These are phyloP conservation scores for Paradendryphiella salina DNA, from an alignment of 2,329 filamentous ascomycete species.

Conservation along the genomic window DNA sequence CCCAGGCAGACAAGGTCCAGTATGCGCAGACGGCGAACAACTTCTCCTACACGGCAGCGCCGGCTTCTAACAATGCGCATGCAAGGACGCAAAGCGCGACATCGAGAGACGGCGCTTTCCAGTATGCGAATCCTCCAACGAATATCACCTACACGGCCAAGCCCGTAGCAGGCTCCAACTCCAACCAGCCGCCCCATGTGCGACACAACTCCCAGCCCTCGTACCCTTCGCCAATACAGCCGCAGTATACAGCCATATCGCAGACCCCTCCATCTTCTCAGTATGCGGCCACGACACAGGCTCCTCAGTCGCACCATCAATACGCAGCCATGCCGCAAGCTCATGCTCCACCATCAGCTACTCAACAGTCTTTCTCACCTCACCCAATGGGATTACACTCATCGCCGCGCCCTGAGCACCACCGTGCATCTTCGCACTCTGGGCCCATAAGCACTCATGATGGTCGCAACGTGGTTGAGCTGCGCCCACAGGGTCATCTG, in stretches of 20 bases:
- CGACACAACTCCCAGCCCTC: constrained; percentile 34
- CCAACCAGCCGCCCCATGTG: constrained; percentile 28
- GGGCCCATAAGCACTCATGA: constrained; percentile 28
- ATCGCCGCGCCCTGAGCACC: constrained; percentile 32
- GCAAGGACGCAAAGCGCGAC: constrained; percentile 25
- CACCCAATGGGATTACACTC: constrained; percentile 38
- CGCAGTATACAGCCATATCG: constrained; percentile 1
- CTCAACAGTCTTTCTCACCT: constrained; percentile 35
- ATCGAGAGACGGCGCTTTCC: constrained; percentile 26
- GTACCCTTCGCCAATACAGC: constrained; percentile 19
- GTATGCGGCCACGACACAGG: constrained; percentile 5
- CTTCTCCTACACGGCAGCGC: constrained; percentile 34
- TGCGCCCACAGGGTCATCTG: constrained; percentile 44
- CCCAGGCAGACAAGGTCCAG: constrained; percentile 34
- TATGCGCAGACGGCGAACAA: constrained; percentile 37
- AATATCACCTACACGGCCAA: constrained; percentile 51
- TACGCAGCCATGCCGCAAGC: constrained; percentile 34
- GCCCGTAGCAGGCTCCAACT: constrained; percentile 33
- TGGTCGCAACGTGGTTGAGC: constrained; percentile 48
- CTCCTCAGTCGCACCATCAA: constrained; percentile 18
- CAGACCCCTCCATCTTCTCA: constrained; percentile 8
- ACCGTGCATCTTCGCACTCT: constrained; percentile 29
- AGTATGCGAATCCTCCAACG: constrained; percentile 49
- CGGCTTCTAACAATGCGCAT: constrained; percentile 29
- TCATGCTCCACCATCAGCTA: constrained; percentile 18